Base-by-base conservation (phyloP, 441 rosid genomes). In the Rhodomyrtus psidioides region DNA sequence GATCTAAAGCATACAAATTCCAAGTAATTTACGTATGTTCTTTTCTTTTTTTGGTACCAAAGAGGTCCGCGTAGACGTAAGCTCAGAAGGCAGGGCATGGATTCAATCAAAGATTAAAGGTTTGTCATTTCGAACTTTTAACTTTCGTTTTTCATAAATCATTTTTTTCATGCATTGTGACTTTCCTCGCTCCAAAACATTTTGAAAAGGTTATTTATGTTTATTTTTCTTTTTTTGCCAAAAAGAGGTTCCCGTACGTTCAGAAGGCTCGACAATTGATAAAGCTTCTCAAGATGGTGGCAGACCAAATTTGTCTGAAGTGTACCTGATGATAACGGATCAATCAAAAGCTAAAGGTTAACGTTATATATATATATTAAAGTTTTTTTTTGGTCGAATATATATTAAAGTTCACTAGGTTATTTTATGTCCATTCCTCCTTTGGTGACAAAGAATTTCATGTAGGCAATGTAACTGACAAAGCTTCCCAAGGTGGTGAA, bases 381-480 rank as follows among this genome's bases (percentile, higher is more conserved):
- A n/a, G n/a, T n/a, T n/a, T n/a, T n/a, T n/a, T n/a, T n/a, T n/a
- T n/a, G n/a, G n/a, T n/a, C n/a, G n/a, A n/a, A n/a, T n/a, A n/a
- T n/a, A n/a, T n/a, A n/a, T n/a, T n/a, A n/a, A n/a, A n/a, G n/a
- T n/a, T n/a, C n/a, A n/a, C n/a, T n/a, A 56, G 65, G 17, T 58
- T n/a, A 58, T 58, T n/a, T 58, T 49, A n/a, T 57, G 60, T 12
- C 9, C 19, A 59, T 0, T 59, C 27, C 19, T 59, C 65, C 28
- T 59, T 59, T 14, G 28, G 34, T 3, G 9, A 59, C 30, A 59
- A 13, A 58, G 65, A 14, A 28, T 0, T 0, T 59, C 65, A 15
- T 14, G 9, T 58, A 27, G 9, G 65, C 0, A n/a, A 0, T 0
- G 27, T 6, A n/a, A 27, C 30, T 0, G 7, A n/a, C n/a, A 58